phyloP scores from a whole-genome alignment of 2,329 filamentous ascomycete genomes.

The Nemania abortiva region DNA sequence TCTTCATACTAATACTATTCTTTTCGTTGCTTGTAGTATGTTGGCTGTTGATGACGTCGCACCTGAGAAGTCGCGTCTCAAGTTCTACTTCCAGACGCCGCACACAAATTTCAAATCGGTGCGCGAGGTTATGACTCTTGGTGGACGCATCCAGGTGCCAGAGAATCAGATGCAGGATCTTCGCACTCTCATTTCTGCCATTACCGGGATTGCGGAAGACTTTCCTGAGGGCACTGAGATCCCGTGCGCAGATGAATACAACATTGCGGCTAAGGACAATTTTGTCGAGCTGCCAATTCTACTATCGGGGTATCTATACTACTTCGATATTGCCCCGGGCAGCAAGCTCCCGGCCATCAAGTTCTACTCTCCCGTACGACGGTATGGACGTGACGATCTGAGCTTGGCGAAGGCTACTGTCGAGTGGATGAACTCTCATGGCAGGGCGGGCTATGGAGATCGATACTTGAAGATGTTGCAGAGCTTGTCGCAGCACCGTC shows the following conservation, averaged over 20 bases:
- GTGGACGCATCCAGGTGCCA: slow-evolving; percentile 19
- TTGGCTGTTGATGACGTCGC: slow-evolving; percentile 29
- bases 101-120: slow-evolving; percentile 41
- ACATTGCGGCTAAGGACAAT: slow-evolving; percentile 20
- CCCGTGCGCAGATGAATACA: slow-evolving; percentile 23
- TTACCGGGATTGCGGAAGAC: slow-evolving; percentile 25
- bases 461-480: slow-evolving; percentile 27
- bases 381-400: slow-evolving; percentile 41
- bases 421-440: slow-evolving; percentile 38
- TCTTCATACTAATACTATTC: neutral
- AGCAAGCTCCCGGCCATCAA: slow-evolving; percentile 42
- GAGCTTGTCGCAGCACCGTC: slow-evolving; percentile 10
- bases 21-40: slow-evolving; percentile 9
- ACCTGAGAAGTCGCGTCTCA: slow-evolving; percentile 35
- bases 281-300: slow-evolving; percentile 21
- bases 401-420: slow-evolving; percentile 26
- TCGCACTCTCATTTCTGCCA: slow-evolving; percentile 32
- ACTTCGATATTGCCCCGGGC: slow-evolving; percentile 45
- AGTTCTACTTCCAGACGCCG: slow-evolving; percentile 41
- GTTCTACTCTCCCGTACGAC: slow-evolving; percentile 39
- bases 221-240: slow-evolving; percentile 38
- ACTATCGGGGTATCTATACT: slow-evolving; percentile 41
- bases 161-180: slow-evolving; percentile 35
- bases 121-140: slow-evolving; percentile 46
- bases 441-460: slow-evolving; percentile 27